Conservation (phyloP, 768 basidiomycete species). For the Mycena leptocephala region DNA sequence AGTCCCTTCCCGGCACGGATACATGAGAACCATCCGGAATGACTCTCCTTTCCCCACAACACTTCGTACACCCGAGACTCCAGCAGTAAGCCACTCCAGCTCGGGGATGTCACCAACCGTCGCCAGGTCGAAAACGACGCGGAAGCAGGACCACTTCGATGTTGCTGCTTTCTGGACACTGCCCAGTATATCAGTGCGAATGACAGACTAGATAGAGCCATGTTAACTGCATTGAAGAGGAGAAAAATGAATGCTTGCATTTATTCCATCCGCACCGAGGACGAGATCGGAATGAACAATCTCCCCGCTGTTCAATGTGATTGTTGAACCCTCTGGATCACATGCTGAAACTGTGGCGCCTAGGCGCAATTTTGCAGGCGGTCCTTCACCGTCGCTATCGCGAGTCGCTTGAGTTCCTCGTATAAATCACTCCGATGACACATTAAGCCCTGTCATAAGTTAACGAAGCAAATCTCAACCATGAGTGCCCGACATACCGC, state of each 20-base stretch:
- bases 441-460: not conserved
- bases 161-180: not conserved
- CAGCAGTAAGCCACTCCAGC: slow-evolving; percentile 10
- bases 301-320: not conserved
- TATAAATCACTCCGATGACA: not conserved
- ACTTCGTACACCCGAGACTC: not conserved
- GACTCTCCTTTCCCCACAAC: not conserved
- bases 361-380: not conserved
- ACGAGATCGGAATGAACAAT: slow-evolving; percentile 27
- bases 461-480: not conserved
- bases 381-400: not conserved
- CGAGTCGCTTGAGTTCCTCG: not conserved
- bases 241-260: not conserved
- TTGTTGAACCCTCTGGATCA: not conserved
- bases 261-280: slow-evolving; percentile 33
- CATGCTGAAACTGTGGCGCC: not conserved
- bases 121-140: not conserved
- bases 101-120: not conserved
- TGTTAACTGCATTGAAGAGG: not conserved
- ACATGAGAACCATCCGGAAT: slow-evolving; percentile 1
- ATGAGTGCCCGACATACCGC: not conserved
- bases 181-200: slow-evolving; percentile 17
- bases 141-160: slow-evolving; percentile 19
- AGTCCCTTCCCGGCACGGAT: not conserved
- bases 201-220: slow-evolving; percentile 2